Base-by-base conservation (phyloP, 257 asterid species). In the Solanum chmielewskii region DNA sequence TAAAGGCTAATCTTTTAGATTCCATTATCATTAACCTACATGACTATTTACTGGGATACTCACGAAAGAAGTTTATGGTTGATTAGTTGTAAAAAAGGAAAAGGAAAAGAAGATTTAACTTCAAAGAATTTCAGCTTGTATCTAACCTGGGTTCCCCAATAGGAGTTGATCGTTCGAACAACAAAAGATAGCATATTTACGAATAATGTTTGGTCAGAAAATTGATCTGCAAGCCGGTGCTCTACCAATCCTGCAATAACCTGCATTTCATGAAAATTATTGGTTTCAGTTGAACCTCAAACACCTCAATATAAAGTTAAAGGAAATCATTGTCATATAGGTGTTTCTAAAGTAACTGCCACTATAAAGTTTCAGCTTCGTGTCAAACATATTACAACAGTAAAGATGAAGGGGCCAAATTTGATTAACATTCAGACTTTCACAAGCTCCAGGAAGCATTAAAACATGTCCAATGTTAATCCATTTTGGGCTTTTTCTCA, bases 61-160 rank as follows among this genome's bases (percentile, higher is more conserved):
- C 45, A 29, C 7, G 37, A 81, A 49, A 47, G 84, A 49, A 14
- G 83, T 47, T 49, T 13, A n/a, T 86, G 35, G 44, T 29, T 1
- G 71, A 4, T 75, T 45, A 33, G 29, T 25, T 9, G 27, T 33
- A 20, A 66, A 23, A 14, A 62, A 27, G 10, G 3, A 14, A 11
- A n/a, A 6, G 10, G n/a, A 41, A 10, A 27, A 41, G 12, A 70
- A 27, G 52, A 47, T 1, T 39, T 52, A 62, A 78, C 69, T 37
- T 85, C 86, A 75, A 45, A 85, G 83, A 37, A 77, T 42, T 47
- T 76, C 27, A 31, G 16, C 35, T 64, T 2, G 29, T 62, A 74
- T 33, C 89, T 91, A 37, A 93, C 99, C 98, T 94, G 98, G 85
- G 98, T 96, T 91, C 98, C 99, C 96, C 97, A 96, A 88, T 96